Percentiles rank a stretch among this genome's conserved stretches.
These are phyloP conservation scores for Talaromyces liani DNA, from an alignment of 495 filamentous ascomycete genomes.

Conservation along the genomic window DNA sequence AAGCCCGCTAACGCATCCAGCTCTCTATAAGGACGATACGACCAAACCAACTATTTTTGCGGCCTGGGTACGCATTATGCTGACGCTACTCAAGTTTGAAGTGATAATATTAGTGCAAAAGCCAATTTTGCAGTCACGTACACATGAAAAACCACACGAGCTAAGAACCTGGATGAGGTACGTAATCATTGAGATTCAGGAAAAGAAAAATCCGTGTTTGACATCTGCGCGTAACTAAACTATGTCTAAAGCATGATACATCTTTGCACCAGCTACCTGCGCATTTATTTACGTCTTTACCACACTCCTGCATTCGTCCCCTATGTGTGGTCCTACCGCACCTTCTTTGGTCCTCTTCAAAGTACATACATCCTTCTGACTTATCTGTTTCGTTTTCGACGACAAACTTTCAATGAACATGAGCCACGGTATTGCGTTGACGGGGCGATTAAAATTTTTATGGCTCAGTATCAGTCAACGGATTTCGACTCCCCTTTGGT, in stretches of 20 bases:
- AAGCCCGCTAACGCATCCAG: neutral
- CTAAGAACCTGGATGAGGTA: conserved; percentile 7
- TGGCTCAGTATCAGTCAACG: neutral
- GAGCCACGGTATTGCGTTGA: neutral
- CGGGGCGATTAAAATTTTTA: neutral
- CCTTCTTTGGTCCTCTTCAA: conserved; percentile 9
- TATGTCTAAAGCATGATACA: conserved; percentile 5
- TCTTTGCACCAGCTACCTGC: conserved; percentile 7
- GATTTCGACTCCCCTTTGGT: neutral
- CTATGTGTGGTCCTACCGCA: conserved; percentile 13
- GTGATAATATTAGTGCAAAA: neutral
- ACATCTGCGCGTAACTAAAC: neutral
- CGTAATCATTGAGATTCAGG: neutral
- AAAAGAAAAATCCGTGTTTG: neutral
- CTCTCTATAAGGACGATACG: conserved; percentile 4
- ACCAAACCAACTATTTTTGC: conserved; percentile 2
- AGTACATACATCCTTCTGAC: conserved; percentile 8
- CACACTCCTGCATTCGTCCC: conserved; percentile 11
- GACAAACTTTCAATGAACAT: neutral
- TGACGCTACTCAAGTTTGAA: conserved; percentile 5
- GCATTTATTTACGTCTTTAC: conserved; percentile 10
- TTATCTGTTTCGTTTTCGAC: neutral
- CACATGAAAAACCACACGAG: neutral
- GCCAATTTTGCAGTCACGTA: neutral
- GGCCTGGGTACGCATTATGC: conserved; percentile 1